Evolutionary conservation across 2,329 filamentous ascomycete species (phyloP), one percentile per base, ranked within the genome.

Genomic region (Botrytis fabae): DNA sequence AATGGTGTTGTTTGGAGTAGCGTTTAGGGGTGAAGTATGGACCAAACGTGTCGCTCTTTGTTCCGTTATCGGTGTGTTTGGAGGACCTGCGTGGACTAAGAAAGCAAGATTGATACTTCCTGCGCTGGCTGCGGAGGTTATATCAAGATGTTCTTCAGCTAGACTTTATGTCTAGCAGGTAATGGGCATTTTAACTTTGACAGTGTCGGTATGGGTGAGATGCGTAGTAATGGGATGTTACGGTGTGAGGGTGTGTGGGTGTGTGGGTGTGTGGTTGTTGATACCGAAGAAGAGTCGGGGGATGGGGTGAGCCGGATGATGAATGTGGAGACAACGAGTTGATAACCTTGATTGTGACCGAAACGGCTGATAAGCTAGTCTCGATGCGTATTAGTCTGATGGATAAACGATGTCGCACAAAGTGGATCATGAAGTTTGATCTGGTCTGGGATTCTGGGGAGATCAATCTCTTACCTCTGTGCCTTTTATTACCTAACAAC

Each of bases 101-200:
- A 82, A 83, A 81, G 73, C 77, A 81, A 80, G 77, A 81, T 83
- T 82, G 82, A 82, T 80, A 78, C 80, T 79, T 80, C 80, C 83
- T 81, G 79, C 80, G 82, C 83, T 84, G 82, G 84, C 80, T 83
- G 82, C 82, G 83, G 81, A 82, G 83, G 81, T 79, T 77, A 79
- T 81, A 81, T 80, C 81, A 77, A 80, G 76, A 78, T 81, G 76
- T 79, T 79, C 80, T 80, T 79, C 75, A 81, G 83, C 84, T 80
- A 85, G 84, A 84, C 84, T 80, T 42, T 74, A 77, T 80, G 84
- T 82, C 83, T 84, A 86, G 84, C 83, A 81, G 80, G 78, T 75
- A 78, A 72, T 74, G 70, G 74, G 72, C 78, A 80, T 80, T 71
- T 76, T 78, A 74, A 76, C 16, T 48, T 38, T 40, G n/a, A 59